Evolutionary conservation across 1,284 basidiomycete species (phyloP).

Genomic region (Tetrapyrgos nigripes): DNA sequence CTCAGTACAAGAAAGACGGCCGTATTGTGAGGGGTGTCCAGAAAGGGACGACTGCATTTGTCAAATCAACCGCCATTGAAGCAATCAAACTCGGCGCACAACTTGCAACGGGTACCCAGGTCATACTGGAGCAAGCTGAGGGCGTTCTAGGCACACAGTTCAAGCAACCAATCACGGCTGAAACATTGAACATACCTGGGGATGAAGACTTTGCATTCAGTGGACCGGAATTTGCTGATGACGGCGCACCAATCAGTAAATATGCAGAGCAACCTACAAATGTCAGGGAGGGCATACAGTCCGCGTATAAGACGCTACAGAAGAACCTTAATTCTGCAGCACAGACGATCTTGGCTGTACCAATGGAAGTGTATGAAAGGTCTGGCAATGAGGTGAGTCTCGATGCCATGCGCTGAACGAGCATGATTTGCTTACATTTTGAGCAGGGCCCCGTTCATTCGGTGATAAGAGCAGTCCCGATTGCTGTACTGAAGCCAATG

Average conservation of each 20-base stretch:
- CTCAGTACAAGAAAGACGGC: slow-evolving; percentile 97
- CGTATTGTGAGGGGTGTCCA: slow-evolving; percentile 94
- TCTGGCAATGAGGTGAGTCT: slow-evolving; percentile 82
- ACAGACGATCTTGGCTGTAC: slow-evolving; percentile 97
- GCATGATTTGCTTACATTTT: slow-evolving; percentile 10
- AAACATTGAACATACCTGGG: slow-evolving; percentile 58
- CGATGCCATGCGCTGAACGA: neutral
- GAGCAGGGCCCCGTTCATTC: slow-evolving; percentile 86
- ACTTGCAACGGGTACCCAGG: slow-evolving; percentile 85
- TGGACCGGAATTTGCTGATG: slow-evolving; percentile 46
- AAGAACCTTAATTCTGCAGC: slow-evolving; percentile 91
- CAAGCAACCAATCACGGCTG: slow-evolving; percentile 66
- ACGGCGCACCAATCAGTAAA: slow-evolving; percentile 71
- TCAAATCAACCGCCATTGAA: slow-evolving; percentile 93
- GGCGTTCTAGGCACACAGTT: slow-evolving; percentile 87
- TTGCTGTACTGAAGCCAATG: slow-evolving; percentile 96
- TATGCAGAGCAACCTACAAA: slow-evolving; percentile 92
- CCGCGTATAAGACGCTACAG: slow-evolving; percentile 86
- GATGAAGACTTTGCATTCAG: slow-evolving; percentile 26
- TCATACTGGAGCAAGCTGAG: slow-evolving; percentile 93
- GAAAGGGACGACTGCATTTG: slow-evolving; percentile 91
- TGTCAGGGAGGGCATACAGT: slow-evolving; percentile 87
- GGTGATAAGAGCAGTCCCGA: slow-evolving; percentile 95
- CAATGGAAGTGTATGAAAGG: slow-evolving; percentile 98
- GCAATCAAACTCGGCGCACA: slow-evolving; percentile 95